Base-by-base conservation (phyloP, 257 asterid genomes). In the Thymus quinquecostatus region DNA sequence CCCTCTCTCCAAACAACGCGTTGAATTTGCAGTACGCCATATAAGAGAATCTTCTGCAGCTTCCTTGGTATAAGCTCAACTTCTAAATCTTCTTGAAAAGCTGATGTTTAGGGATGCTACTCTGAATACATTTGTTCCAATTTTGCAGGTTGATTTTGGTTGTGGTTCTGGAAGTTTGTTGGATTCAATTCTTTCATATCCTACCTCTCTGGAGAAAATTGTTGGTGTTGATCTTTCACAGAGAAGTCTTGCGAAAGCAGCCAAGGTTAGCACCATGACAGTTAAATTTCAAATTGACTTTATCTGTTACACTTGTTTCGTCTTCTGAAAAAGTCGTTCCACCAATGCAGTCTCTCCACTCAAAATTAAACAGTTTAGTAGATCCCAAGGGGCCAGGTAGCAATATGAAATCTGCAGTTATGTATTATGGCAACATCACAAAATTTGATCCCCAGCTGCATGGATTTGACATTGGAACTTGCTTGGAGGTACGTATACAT, bases 101-200 rank as follows among this genome's bases (percentile, higher is more conserved):
- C 57, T 54, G 45, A 70, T 66, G 10, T 66, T 6, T 73, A 14
- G 12, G 48, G 58, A 28, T 40, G 0, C 32, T 73, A 64, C 58
- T 64, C 75, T 80, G 71, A 82, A 68, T 44, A 21, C 21, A 70
- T 62, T 61, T 10, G 56, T 49, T 75, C 55, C 38, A 43, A 61
- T 55, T 36, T 36, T 81, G 75, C 89, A 94, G 99, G 97, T 91
- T 32, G 99, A 94, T 81, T 94, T 91, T 79, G 99, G 98, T 74
- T 94, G 97, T 81, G 99, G 97, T 71, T 89, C 99, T 53, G 99
- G 99, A 82, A 89, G 99, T 80, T 86, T 94, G 66, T 77, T 94
- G 85, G 95, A 89, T 70, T 89, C 98, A 9, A 79, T 94, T 78
- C 82, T 94, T 63, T 86, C 86, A 14, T 91, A 87, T 81, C 86